A percentile compares a stretch with the other conserved stretches of the same genome.
Conservation (phyloP, 805 yeast genomes). For the Cyberlindnera nakhonratchasimensis region DNA sequence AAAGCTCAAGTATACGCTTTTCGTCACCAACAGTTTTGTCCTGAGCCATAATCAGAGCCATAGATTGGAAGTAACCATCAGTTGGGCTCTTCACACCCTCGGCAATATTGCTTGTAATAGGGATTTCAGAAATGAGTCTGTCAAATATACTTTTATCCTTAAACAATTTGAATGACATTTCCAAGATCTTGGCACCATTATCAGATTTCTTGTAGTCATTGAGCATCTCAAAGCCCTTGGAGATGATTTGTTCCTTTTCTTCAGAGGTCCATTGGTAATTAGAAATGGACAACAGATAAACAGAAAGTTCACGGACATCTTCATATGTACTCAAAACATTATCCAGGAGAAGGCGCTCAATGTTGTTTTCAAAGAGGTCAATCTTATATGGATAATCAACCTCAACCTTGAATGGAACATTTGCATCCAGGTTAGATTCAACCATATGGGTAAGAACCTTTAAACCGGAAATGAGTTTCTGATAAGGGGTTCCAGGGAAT, state of each 20-base stretch:
- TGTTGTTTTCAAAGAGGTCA: slow-evolving; percentile 36
- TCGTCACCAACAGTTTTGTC: slow-evolving; percentile 10
- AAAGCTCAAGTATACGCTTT: slow-evolving; percentile 15
- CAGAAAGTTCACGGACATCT: slow-evolving; percentile 61
- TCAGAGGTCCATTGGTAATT: slow-evolving; percentile 11
- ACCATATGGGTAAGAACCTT: slow-evolving; percentile 44
- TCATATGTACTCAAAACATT: slow-evolving; percentile 69
- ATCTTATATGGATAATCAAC: slow-evolving; percentile 49
- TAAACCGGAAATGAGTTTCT: slow-evolving; percentile 47
- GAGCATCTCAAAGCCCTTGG: slow-evolving; percentile 36
- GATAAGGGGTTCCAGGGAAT: slow-evolving; percentile 57
- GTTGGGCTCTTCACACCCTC: slow-evolving; percentile 49
- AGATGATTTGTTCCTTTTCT: slow-evolving; percentile 16
- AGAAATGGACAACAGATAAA: slow-evolving; percentile 38
- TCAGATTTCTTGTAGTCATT: slow-evolving; percentile 60
- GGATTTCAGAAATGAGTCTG: slow-evolving; percentile 34
- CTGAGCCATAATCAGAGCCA: slow-evolving; percentile 42
- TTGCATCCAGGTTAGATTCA: slow-evolving; percentile 53
- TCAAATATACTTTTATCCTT: slow-evolving; percentile 32
- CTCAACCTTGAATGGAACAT: slow-evolving; percentile 40
- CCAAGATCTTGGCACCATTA: slow-evolving; percentile 69
- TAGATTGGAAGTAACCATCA: slow-evolving; percentile 68
- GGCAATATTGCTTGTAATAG: slow-evolving; percentile 33
- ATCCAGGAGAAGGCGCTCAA: slow-evolving; percentile 52
- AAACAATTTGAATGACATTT: slow-evolving; percentile 41